Evolutionary conservation across 805 yeast genomes (phyloP).

Genomic region (Zygosaccharomyces pseudorouxii): DNA sequence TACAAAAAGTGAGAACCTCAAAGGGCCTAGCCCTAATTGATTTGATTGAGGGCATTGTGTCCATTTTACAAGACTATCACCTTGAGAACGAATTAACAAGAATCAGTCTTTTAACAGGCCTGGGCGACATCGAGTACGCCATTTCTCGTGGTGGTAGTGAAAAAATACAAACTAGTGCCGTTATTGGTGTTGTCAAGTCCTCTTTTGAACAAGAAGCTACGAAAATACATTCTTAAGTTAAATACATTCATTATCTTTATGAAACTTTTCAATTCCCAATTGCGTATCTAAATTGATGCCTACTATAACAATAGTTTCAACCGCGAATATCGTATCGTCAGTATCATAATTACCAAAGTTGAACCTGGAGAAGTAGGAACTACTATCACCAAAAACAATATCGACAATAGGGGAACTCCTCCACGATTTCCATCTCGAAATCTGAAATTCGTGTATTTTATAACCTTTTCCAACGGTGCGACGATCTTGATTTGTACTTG

Average conservation of each 20-base stretch:
- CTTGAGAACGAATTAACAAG: conserved; percentile 54
- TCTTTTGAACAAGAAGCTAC: conserved; percentile 36
- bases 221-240: conserved; percentile 9
- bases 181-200: conserved; percentile 76
- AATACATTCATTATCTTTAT: neutral
- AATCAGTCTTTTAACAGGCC: conserved; percentile 57
- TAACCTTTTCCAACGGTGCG: neutral
- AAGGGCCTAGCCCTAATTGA: conserved; percentile 92
- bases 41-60: conserved; percentile 69
- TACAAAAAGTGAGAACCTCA: conserved; percentile 56
- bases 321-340: neutral
- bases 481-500: neutral
- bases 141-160: conserved; percentile 91
- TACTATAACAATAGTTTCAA: neutral
- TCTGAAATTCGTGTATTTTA: conserved; percentile 1
- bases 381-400: neutral
- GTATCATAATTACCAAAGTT: neutral
- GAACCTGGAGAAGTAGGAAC: neutral
- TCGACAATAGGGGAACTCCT: too few species aligned
- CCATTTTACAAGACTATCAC: conserved; percentile 63
- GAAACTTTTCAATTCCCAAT: neutral
- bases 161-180: conserved; percentile 82
- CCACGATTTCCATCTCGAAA: neutral
- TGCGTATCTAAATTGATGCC: conserved; percentile 1
- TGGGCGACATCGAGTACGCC: conserved; percentile 87